Evolutionary conservation across 768 basidiomycete species (phyloP).

Genomic region (Kwoniella sp.): DNA sequence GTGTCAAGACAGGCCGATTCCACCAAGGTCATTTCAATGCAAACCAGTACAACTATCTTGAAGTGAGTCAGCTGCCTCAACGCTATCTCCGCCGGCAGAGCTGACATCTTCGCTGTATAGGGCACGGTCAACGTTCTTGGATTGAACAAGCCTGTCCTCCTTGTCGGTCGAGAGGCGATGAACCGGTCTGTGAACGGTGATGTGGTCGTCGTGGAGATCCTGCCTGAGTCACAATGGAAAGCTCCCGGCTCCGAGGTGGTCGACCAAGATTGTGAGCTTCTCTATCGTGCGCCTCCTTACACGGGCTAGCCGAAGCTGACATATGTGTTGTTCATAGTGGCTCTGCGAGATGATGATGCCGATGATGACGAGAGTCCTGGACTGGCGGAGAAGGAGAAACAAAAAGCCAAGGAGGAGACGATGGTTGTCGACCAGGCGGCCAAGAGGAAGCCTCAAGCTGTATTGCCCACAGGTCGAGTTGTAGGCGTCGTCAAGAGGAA

Average conservation of each 20-base stretch:
- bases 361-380: slow-evolving; percentile 63
- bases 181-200: slow-evolving; percentile 94
- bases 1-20: slow-evolving; percentile 78
- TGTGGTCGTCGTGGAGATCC: slow-evolving; percentile 84
- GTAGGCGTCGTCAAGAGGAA: slow-evolving; percentile 93
- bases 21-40: slow-evolving; percentile 95
- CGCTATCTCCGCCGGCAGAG: neutral
- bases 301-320: slow-evolving; percentile 9
- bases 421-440: slow-evolving; percentile 46
- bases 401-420: slow-evolving; percentile 50
- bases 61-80: slow-evolving; percentile 61
- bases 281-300: neutral
- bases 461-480: slow-evolving; percentile 86
- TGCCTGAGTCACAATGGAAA: slow-evolving; percentile 87
- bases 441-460: slow-evolving; percentile 59
- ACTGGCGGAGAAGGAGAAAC: slow-evolving; percentile 59
- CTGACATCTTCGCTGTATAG: slow-evolving; percentile 55
- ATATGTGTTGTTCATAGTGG: slow-evolving; percentile 60
- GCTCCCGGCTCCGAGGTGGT: slow-evolving; percentile 88
- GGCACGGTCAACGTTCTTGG: slow-evolving; percentile 77
- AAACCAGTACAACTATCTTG: slow-evolving; percentile 92
- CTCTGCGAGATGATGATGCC: slow-evolving; percentile 82
- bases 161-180: slow-evolving; percentile 89
- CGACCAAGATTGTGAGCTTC: slow-evolving; percentile 79
- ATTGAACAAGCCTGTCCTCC: slow-evolving; percentile 75